Percentiles rank a stretch among this genome's conserved stretches.
Conservation (phyloP, 1,284 basidiomycete species). For the Coniferiporia weirii region DNA sequence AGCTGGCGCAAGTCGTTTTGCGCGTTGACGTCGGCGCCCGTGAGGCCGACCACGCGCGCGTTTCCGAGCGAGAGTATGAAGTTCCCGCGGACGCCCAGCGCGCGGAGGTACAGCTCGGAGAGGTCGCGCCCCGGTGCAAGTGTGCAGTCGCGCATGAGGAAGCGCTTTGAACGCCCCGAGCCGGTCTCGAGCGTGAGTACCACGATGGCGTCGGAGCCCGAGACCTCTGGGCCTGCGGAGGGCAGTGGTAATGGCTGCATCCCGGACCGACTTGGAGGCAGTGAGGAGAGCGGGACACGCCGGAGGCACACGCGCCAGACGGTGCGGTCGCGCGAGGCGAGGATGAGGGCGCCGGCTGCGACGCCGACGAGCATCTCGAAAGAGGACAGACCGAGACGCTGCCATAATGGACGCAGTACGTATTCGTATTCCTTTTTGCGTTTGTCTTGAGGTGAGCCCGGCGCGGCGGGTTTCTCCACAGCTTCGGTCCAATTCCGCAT, state of each 20-base stretch:
- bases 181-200: slow-evolving; percentile 14
- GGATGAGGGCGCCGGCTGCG: slow-evolving; percentile 12
- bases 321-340: slow-evolving; percentile 15
- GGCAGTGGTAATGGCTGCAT: slow-evolving; percentile 1
- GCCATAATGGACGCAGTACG: slow-evolving; percentile 16
- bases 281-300: not conserved
- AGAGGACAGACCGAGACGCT: slow-evolving; percentile 11
- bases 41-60: slow-evolving; percentile 1
- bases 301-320: slow-evolving; percentile 15
- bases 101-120: slow-evolving; percentile 9
- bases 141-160: slow-evolving; percentile 13
- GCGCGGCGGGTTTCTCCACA: not conserved
- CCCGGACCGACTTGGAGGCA: not conserved
- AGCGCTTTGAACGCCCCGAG: slow-evolving; percentile 14
- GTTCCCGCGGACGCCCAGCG: slow-evolving; percentile 2
- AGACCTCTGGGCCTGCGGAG: not conserved
- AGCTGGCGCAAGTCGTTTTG: not conserved
- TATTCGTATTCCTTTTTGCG: not conserved
- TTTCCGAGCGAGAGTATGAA: slow-evolving; percentile 10
- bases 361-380: slow-evolving; percentile 7
- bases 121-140: slow-evolving; percentile 13
- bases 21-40: not conserved
- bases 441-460: not conserved
- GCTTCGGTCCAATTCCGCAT: slow-evolving; percentile 15
- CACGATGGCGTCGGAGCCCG: not conserved